These are phyloP conservation scores for Wickerhamiella brachini DNA, from an alignment of 805 yeast species.

Conservation along the genomic window DNA sequence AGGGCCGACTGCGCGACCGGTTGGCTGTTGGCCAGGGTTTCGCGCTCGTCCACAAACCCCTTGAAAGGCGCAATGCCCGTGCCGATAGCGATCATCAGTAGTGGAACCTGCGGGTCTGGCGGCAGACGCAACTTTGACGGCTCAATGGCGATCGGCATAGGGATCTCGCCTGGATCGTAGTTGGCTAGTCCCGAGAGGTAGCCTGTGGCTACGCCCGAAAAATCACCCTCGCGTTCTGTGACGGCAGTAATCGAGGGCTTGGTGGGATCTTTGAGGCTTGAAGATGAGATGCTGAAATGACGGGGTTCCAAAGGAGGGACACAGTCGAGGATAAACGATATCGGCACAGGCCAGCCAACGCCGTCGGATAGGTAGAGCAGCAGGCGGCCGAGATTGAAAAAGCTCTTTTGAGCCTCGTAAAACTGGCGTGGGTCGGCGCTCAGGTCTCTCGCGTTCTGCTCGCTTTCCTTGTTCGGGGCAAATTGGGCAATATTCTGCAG, in stretches of 20 bases:
- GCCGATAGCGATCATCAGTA: slow-evolving; percentile 76
- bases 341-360: slow-evolving; percentile 54
- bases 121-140: slow-evolving; percentile 73
- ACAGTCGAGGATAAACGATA: slow-evolving; percentile 56
- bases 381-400: slow-evolving; percentile 52
- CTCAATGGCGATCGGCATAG: slow-evolving; percentile 68
- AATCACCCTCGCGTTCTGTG: slow-evolving; percentile 35
- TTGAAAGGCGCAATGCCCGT: slow-evolving; percentile 87
- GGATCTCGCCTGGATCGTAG: slow-evolving; percentile 17
- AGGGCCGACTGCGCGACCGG: slow-evolving; percentile 3
- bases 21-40: slow-evolving; percentile 22
- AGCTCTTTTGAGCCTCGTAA: slow-evolving; percentile 40
- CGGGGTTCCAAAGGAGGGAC: slow-evolving; percentile 64
- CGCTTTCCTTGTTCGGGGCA: slow-evolving; percentile 45
- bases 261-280: slow-evolving; percentile 53
- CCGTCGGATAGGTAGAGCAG: slow-evolving; percentile 44
- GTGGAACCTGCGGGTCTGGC: slow-evolving; percentile 52
- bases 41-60: slow-evolving; percentile 69
- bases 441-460: slow-evolving; percentile 29
- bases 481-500: slow-evolving; percentile 50
- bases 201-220: slow-evolving; percentile 15
- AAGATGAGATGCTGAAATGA: slow-evolving; percentile 74
- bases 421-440: slow-evolving; percentile 44
- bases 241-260: slow-evolving; percentile 63
- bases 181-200: slow-evolving; percentile 2